Evolutionary conservation across 768 basidiomycete genomes (phyloP).

Genomic region (Phlebiopsis flavidoalba): DNA sequence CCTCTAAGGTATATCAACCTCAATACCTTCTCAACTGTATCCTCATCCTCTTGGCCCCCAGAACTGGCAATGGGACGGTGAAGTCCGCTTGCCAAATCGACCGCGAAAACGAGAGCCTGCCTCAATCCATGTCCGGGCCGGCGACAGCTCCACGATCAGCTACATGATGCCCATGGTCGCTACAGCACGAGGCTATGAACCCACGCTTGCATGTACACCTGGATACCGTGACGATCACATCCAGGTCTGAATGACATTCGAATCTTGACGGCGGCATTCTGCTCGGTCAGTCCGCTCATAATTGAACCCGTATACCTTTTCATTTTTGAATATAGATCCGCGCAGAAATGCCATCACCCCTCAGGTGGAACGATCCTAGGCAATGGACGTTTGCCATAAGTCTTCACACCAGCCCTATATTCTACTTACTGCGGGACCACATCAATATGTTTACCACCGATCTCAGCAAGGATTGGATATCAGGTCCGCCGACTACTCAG

Average conservation of each 20-base stretch:
- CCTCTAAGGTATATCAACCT: slow-evolving; percentile 63
- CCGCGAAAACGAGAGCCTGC: slow-evolving; percentile 59
- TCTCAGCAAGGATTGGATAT: slow-evolving; percentile 87
- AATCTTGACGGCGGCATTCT: slow-evolving; percentile 72
- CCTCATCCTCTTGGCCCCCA: slow-evolving; percentile 20
- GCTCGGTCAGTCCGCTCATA: slow-evolving; percentile 47
- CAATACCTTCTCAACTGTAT: not conserved
- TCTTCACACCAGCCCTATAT: slow-evolving; percentile 58
- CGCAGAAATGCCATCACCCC: slow-evolving; percentile 71
- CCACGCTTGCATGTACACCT: slow-evolving; percentile 78
- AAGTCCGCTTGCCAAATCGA: slow-evolving; percentile 39
- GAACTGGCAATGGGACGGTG: slow-evolving; percentile 94
- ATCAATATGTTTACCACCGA: slow-evolving; percentile 91
- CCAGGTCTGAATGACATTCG: slow-evolving; percentile 87
- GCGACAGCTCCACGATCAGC: slow-evolving; percentile 79
- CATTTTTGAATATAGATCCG: slow-evolving; percentile 41
- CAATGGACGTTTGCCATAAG: slow-evolving; percentile 76
- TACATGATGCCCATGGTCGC: slow-evolving; percentile 84
- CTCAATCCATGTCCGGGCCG: slow-evolving; percentile 67
- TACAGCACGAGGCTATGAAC: slow-evolving; percentile 67
- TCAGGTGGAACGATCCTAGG: slow-evolving; percentile 77
- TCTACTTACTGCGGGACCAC: slow-evolving; percentile 87
- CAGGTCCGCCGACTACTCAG: slow-evolving; percentile 77
- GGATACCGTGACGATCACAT: slow-evolving; percentile 69
- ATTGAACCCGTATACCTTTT: not conserved